phyloP scores from a whole-genome alignment of 768 basidiomycete genomes.

The Agaricus subrufescens region DNA sequence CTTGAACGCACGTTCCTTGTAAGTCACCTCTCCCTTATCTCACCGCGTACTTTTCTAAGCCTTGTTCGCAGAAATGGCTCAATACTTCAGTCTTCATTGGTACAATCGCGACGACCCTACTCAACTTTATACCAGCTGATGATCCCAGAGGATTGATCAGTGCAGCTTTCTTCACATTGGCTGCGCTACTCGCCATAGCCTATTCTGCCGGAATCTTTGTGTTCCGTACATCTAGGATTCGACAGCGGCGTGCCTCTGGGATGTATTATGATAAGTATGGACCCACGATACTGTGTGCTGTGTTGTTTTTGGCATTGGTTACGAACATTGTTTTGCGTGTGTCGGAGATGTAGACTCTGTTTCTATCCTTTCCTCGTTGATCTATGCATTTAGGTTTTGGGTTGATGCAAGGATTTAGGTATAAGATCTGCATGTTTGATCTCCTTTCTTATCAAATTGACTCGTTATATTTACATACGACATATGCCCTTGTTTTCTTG shows the following conservation, averaged over 20 bases:
- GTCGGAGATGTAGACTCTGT: slow-evolving; percentile 42
- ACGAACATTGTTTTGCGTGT: slow-evolving; percentile 73
- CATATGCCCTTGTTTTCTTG: neutral
- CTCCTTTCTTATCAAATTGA: neutral
- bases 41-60: slow-evolving; percentile 2
- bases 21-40: slow-evolving; percentile 25
- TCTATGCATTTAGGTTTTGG: neutral
- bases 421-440: neutral
- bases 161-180: slow-evolving; percentile 83
- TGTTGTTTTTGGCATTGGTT: slow-evolving; percentile 64
- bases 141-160: slow-evolving; percentile 79
- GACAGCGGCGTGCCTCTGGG: slow-evolving; percentile 69
- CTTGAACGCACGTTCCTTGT: slow-evolving; percentile 92
- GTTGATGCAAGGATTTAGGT: no score
- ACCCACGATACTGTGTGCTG: slow-evolving; percentile 68
- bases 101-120: slow-evolving; percentile 82
- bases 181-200: slow-evolving; percentile 83
- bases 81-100: slow-evolving; percentile 85
- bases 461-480: no score
- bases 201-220: slow-evolving; percentile 84
- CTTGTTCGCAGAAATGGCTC: slow-evolving; percentile 70
- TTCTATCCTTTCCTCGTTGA: neutral
- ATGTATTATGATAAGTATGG: slow-evolving; percentile 90
- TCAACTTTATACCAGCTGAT: slow-evolving; percentile 76
- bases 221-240: slow-evolving; percentile 65